Conservation (phyloP, 768 basidiomycete genomes). For the Neoboletus subvelutipes region DNA sequence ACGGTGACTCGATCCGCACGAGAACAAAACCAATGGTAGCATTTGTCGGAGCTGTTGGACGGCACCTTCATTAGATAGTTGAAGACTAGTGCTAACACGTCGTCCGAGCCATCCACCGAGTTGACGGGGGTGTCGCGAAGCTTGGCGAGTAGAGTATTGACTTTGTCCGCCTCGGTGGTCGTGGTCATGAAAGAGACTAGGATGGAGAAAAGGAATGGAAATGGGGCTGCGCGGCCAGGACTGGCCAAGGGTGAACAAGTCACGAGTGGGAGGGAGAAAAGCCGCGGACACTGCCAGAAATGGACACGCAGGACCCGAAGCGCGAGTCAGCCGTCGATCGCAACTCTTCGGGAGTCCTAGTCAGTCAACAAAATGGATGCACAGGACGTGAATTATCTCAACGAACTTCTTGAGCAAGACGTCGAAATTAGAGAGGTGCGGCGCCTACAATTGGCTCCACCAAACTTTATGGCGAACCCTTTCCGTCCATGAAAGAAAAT, state of each 20-base stretch:
- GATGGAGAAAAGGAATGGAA: neutral
- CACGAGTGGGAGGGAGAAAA: neutral
- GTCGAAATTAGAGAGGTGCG: slow-evolving; percentile 63
- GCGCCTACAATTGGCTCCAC: slow-evolving; percentile 1
- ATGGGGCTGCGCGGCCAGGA: neutral
- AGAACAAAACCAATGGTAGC: slow-evolving; percentile 80
- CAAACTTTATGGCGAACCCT: neutral
- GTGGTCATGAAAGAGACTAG: slow-evolving; percentile 24
- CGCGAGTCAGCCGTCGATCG: slow-evolving; percentile 6
- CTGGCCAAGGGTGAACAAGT: neutral
- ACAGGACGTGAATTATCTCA: slow-evolving; percentile 55
- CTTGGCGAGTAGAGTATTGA: slow-evolving; percentile 49
- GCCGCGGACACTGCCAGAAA: slow-evolving; percentile 13
- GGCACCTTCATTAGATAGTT: slow-evolving; percentile 51
- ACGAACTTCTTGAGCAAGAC: slow-evolving; percentile 60
- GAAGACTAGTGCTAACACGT: slow-evolving; percentile 50
- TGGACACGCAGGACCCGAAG: neutral
- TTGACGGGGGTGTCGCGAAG: slow-evolving; percentile 61
- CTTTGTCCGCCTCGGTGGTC: slow-evolving; percentile 31
- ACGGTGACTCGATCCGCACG: slow-evolving; percentile 53
- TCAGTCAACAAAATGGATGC: slow-evolving; percentile 48
- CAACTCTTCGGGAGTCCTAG: neutral
- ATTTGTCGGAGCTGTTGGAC: slow-evolving; percentile 36
- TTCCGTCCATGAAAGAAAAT: slow-evolving; percentile 57
- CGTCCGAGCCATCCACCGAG: slow-evolving; percentile 47